phyloP scores from a whole-genome alignment of 331 rosid genomes.

The Erythrophleum ivorense region DNA sequence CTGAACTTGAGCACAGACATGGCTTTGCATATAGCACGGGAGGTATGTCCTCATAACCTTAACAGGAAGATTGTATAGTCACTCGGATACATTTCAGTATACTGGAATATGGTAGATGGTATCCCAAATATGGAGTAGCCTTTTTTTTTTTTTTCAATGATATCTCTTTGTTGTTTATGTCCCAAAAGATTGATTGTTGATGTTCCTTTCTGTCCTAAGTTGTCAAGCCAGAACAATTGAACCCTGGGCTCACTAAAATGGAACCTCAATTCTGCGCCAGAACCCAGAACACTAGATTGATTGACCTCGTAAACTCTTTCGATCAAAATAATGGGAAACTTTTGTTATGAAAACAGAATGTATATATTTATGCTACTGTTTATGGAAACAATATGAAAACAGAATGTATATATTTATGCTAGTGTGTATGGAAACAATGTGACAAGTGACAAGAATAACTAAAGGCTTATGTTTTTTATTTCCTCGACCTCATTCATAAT shows the following conservation, averaged over 20 bases:
- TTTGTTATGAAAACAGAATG: too few relatives aligned
- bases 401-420: too few relatives aligned
- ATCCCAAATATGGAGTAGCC: background rate
- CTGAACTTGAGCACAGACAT: conserved; percentile 96
- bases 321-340: background rate
- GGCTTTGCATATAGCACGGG: conserved; percentile 74
- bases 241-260: background rate
- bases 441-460: background rate
- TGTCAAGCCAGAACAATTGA: background rate
- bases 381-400: too few relatives aligned
- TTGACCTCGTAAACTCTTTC: background rate
- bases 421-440: background rate
- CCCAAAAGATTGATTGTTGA: background rate
- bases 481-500: background rate
- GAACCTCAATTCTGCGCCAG: background rate
- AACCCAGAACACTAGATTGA: background rate
- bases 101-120: conserved; percentile 22
- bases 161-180: background rate
- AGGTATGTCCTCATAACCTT: conserved; percentile 55
- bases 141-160: background rate
- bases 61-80: conserved; percentile 15
- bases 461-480: background rate
- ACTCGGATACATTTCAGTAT: background rate
- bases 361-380: too few relatives aligned
- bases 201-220: conserved; percentile 8